A percentile compares a stretch with the other conserved stretches of the same genome.
Conservation (phyloP, 208 protist species). For the Tritrichomonas musculus region DNA sequence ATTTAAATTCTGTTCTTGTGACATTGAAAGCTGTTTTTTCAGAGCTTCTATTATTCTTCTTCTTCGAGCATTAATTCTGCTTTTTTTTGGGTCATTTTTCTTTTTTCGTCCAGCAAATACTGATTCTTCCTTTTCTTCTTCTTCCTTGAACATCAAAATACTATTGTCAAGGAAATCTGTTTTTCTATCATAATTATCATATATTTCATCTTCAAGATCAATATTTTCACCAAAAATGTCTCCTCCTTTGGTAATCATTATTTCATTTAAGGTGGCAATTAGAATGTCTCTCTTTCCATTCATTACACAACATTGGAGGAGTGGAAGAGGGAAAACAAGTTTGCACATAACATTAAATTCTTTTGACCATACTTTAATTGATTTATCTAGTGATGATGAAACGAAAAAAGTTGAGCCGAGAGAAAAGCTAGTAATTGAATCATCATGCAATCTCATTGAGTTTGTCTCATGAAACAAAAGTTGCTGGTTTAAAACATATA, state of each 20-base stretch:
- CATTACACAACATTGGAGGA: background rate
- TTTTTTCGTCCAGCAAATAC: background rate
- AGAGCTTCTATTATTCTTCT: too few relatives aligned
- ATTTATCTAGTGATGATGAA: background rate
- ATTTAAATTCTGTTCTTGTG: too few relatives aligned
- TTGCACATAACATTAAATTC: background rate
- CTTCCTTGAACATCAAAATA: background rate
- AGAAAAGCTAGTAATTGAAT: background rate
- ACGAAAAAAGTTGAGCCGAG: background rate
- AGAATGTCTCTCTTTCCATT: constrained; percentile 13
- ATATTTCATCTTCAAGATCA: background rate
- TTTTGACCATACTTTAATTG: background rate
- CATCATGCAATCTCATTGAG: background rate
- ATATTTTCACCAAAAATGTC: background rate
- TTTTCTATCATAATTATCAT: background rate
- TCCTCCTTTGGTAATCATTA: background rate
- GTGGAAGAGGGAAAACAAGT: background rate
- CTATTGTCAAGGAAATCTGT: background rate
- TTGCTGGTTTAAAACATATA: background rate
- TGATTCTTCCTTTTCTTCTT: background rate
- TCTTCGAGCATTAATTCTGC: too few relatives aligned
- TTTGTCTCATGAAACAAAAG: background rate
- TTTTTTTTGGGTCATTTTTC: background rate
- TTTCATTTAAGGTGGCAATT: background rate
- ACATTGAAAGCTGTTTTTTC: too few relatives aligned